Base-by-base conservation (phyloP, 2,329 filamentous ascomycete genomes). In the Penicillium sclerotigenum region DNA sequence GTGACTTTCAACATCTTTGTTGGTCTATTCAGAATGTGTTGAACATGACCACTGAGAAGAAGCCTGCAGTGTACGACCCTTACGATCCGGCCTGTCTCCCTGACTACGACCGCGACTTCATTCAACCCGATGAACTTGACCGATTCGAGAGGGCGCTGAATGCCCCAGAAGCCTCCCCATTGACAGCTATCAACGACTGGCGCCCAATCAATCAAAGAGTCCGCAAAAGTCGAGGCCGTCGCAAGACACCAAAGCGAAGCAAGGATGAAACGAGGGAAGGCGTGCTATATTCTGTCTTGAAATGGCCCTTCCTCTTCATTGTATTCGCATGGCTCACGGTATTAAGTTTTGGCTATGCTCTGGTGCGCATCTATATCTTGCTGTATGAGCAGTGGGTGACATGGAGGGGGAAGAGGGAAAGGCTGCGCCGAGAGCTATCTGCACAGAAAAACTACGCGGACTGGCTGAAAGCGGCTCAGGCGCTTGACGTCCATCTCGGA, bases 131-230 rank as follows among this genome's bases (percentile, higher is more conserved):
- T 57, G 88, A 96, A 68, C 79, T 96, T 31, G 80, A 83, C 36
- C 87, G 88, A 52, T 97, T 97, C 72, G 87, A 88, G 58, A 84
- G 83, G 57, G 93, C 93, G 8, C 82, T 97, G 9, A 83, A 85
- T n/a, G 90, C 89, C 1, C 91, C 92, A 0, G 91, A 95, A 59
- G 84, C 84, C 1, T 81, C 87, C 38, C 86, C 88, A 34, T 86
- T 97, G 66, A 89, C 90, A 4, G 93, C 94, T 38, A 85, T 95
- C 69, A 96, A 96, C 72, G 94, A 99, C 78, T 99, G 94, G 94
- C 87, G 90, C 16, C 94, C 94, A 0, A 85, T 97, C 13, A 87
- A 89, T 64, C 85, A 93, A 70, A 86, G 83, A 55, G 81, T 92
- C 22, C 79, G 80, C 56, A 77, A 72, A 71, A 74, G 67, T 60